These are phyloP conservation scores for Cordyceps sp. DNA, from an alignment of 2,329 filamentous ascomycete genomes.

Conservation along the genomic window DNA sequence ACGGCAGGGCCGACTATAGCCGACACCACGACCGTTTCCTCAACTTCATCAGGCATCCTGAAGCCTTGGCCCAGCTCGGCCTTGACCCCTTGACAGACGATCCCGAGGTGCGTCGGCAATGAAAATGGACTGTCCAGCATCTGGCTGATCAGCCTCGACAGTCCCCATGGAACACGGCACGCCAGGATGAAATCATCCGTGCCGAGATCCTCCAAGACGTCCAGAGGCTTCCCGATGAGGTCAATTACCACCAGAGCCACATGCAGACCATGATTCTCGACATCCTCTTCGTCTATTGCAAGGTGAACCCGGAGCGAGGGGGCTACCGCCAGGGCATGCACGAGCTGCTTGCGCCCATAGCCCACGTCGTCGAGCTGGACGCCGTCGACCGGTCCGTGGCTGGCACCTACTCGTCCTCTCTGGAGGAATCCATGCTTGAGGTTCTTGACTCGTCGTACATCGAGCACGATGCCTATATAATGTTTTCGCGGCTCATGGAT, in stretches of 20 bases:
- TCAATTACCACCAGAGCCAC: slow-evolving; percentile 66
- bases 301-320: slow-evolving; percentile 69
- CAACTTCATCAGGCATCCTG: slow-evolving; percentile 68
- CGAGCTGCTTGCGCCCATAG: slow-evolving; percentile 76
- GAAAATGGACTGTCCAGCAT: background rate
- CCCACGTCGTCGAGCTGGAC: slow-evolving; percentile 73
- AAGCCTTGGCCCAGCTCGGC: slow-evolving; percentile 53
- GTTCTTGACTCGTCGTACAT: slow-evolving; percentile 58
- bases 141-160: slow-evolving; percentile 16
- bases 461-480: slow-evolving; percentile 78
- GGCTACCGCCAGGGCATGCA: slow-evolving; percentile 99
- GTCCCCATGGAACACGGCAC: slow-evolving; percentile 83
- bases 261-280: slow-evolving; percentile 75
- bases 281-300: slow-evolving; percentile 87
- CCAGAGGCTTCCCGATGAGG: slow-evolving; percentile 78
- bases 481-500: slow-evolving; percentile 82
- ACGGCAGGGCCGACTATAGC: slow-evolving; percentile 58
- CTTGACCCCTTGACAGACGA: slow-evolving; percentile 81
- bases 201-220: slow-evolving; percentile 92
- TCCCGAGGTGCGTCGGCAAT: slow-evolving; percentile 24
- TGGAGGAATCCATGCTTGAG: slow-evolving; percentile 40
- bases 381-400: slow-evolving; percentile 40
- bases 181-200: slow-evolving; percentile 68
- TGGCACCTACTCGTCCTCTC: slow-evolving; percentile 11
- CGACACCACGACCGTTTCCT: slow-evolving; percentile 60